phyloP scores from a whole-genome alignment of 805 yeast genomes.

The Nakazawaea siamensis region DNA sequence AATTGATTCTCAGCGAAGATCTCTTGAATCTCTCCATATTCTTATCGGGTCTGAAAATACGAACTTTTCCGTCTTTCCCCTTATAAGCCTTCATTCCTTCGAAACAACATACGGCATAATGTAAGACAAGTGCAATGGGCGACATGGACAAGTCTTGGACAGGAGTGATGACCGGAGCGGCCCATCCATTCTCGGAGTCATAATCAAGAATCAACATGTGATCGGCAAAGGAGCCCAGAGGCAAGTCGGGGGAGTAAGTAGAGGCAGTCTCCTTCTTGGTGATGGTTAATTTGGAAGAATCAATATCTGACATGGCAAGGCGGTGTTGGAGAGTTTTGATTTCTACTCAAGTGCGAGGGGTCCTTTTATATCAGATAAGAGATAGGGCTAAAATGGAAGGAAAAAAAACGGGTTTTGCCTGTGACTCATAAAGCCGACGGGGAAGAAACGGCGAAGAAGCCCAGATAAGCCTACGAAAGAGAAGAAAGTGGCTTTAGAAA shows the following conservation, averaged over 20 bases:
- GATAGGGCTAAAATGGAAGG: no score
- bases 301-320: constrained; percentile 5
- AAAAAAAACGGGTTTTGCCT: no score
- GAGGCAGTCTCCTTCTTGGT: constrained; percentile 1
- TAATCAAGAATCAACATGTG: constrained; percentile 39
- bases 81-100: constrained; percentile 42
- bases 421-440: no score
- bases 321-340: no score
- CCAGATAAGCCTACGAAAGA: no score
- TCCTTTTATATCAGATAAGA: no score
- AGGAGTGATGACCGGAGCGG: constrained; percentile 31
- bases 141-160: constrained; percentile 31
- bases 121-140: constrained; percentile 35
- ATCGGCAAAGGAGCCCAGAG: constrained; percentile 26
- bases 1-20: constrained; percentile 38
- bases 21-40: constrained; percentile 42
- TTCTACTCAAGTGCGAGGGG: no score
- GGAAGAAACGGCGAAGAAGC: no score
- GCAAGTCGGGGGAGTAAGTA: background rate
- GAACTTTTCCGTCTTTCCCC: constrained; percentile 14
- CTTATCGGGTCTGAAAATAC: constrained; percentile 34
- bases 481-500: no score
- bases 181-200: constrained; percentile 36
- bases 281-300: constrained; percentile 5
- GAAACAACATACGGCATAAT: constrained; percentile 36